Conservation (phyloP, 1,139 yeast species). For the Suhomyces terraborum region DNA sequence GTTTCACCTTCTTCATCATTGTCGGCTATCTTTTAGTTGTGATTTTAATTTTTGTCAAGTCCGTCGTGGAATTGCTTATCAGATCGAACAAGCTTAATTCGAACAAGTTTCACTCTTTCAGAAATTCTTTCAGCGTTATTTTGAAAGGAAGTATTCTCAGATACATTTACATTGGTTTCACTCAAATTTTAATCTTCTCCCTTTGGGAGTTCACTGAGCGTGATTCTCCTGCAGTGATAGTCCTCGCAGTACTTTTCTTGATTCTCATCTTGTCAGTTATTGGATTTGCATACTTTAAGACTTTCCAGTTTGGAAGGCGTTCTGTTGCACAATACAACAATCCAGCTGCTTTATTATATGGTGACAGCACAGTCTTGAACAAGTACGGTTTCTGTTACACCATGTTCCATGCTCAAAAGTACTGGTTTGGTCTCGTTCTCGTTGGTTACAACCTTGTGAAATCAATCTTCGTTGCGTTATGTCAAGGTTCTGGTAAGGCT, state of each 20-base stretch:
- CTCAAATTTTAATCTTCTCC: slow-evolving; percentile 68
- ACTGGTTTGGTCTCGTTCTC: slow-evolving; percentile 72
- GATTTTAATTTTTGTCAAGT: slow-evolving; percentile 55
- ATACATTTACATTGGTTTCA: slow-evolving; percentile 73
- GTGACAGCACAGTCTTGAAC: slow-evolving; percentile 62
- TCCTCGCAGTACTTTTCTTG: slow-evolving; percentile 65
- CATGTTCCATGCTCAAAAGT: slow-evolving; percentile 73
- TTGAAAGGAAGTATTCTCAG: slow-evolving; percentile 70
- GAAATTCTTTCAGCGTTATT: slow-evolving; percentile 54
- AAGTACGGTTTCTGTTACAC: slow-evolving; percentile 80
- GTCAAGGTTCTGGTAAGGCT: slow-evolving; percentile 70
- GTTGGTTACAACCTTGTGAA: slow-evolving; percentile 57
- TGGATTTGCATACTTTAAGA: slow-evolving; percentile 62
- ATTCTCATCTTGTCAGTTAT: slow-evolving; percentile 56
- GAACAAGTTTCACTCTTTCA: slow-evolving; percentile 49
- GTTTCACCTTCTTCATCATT: slow-evolving; percentile 70
- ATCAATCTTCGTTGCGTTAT: slow-evolving; percentile 64
- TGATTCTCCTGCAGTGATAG: slow-evolving; percentile 77
- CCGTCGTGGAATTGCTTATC: slow-evolving; percentile 47
- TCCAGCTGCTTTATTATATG: slow-evolving; percentile 78
- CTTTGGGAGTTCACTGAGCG: slow-evolving; percentile 71
- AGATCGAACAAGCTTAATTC: slow-evolving; percentile 49
- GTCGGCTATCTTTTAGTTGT: slow-evolving; percentile 56
- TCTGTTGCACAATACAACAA: slow-evolving; percentile 59
- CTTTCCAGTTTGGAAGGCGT: slow-evolving; percentile 53